These are phyloP conservation scores for Nothopassalora personata DNA, from an alignment of 2,329 filamentous ascomycete species.

Conservation along the genomic window DNA sequence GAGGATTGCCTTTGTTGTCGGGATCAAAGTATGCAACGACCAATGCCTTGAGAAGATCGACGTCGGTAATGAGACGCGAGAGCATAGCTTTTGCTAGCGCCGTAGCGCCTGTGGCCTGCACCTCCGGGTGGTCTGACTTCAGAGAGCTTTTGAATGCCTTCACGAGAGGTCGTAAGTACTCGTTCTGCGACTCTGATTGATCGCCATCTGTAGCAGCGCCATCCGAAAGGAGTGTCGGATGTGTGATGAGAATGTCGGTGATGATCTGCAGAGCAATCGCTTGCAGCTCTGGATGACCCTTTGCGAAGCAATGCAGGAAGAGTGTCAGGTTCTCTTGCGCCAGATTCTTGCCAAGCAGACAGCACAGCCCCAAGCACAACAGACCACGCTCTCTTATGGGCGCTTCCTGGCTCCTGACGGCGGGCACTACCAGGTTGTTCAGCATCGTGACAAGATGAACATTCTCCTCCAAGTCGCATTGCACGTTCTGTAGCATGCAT, in stretches of 20 bases:
- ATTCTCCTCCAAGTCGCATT: slow-evolving; percentile 81
- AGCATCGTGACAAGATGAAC: slow-evolving; percentile 93
- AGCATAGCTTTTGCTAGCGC: slow-evolving; percentile 84
- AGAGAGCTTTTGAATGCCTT: slow-evolving; percentile 84
- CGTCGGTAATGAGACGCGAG: slow-evolving; percentile 67
- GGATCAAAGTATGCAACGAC: slow-evolving; percentile 85
- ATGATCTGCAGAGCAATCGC: slow-evolving; percentile 87
- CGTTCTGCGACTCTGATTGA: slow-evolving; percentile 28
- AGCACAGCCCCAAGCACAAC: slow-evolving; percentile 83
- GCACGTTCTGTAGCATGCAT: slow-evolving; percentile 92
- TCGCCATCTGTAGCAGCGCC: slow-evolving; percentile 32
- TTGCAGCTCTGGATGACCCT: slow-evolving; percentile 84
- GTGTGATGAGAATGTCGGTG: slow-evolving; percentile 85
- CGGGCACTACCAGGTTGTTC: slow-evolving; percentile 93
- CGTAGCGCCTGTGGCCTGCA: slow-evolving; percentile 75
- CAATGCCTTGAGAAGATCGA: slow-evolving; percentile 72
- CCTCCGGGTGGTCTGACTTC: slow-evolving; percentile 63
- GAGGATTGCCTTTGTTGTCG: slow-evolving; percentile 70
- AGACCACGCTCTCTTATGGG: slow-evolving; percentile 87
- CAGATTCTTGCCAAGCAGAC: slow-evolving; percentile 82
- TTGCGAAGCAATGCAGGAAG: slow-evolving; percentile 93
- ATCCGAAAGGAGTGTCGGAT: slow-evolving; percentile 71
- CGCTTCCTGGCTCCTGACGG: slow-evolving; percentile 86
- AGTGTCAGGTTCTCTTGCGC: slow-evolving; percentile 87
- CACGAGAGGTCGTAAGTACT: slow-evolving; percentile 58